Evolutionary conservation across 805 yeast genomes (phyloP).

Genomic region (Alloascoidea africana): DNA sequence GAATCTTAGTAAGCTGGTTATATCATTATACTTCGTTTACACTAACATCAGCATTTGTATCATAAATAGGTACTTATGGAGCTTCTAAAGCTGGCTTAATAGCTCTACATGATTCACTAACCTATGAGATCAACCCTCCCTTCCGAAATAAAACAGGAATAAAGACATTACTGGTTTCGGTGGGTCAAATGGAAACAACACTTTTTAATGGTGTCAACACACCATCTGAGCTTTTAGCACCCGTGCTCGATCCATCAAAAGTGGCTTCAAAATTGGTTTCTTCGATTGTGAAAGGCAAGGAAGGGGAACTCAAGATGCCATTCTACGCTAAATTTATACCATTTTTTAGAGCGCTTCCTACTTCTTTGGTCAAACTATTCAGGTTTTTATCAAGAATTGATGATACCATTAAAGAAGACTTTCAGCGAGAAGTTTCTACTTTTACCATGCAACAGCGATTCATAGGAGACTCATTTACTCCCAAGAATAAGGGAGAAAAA

Average conservation of each 20-base stretch:
- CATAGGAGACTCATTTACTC: too few relatives aligned
- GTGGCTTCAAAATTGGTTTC: conserved; percentile 46
- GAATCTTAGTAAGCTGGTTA: conserved; percentile 23
- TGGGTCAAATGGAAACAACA: conserved; percentile 70
- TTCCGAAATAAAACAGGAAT: conserved; percentile 33
- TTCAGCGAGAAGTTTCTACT: too few relatives aligned
- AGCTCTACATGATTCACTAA: conserved; percentile 70
- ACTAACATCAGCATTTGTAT: conserved; percentile 4
- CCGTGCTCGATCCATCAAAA: conserved; percentile 53
- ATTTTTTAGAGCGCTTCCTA: conserved; percentile 51
- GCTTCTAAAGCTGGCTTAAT: conserved; percentile 83
- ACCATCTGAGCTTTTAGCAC: conserved; percentile 68
- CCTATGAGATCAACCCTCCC: conserved; percentile 50
- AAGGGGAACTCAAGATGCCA: conserved; percentile 63
- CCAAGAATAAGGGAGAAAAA: too few relatives aligned
- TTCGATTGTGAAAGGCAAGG: conserved; percentile 41
- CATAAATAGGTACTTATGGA: conserved; percentile 50
- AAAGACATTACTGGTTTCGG: conserved; percentile 63
- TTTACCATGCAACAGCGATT: too few relatives aligned
- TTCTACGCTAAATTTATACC: conserved; percentile 67
- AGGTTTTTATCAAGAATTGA: conserved; percentile 61
- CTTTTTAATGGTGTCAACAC: conserved; percentile 65
- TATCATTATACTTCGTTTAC: background rate
- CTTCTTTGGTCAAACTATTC: conserved; percentile 44
- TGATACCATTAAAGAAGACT: too few relatives aligned